These are phyloP conservation scores for Puccinia polysora DNA, from an alignment of 1,284 basidiomycete species.

Conservation along the genomic window DNA sequence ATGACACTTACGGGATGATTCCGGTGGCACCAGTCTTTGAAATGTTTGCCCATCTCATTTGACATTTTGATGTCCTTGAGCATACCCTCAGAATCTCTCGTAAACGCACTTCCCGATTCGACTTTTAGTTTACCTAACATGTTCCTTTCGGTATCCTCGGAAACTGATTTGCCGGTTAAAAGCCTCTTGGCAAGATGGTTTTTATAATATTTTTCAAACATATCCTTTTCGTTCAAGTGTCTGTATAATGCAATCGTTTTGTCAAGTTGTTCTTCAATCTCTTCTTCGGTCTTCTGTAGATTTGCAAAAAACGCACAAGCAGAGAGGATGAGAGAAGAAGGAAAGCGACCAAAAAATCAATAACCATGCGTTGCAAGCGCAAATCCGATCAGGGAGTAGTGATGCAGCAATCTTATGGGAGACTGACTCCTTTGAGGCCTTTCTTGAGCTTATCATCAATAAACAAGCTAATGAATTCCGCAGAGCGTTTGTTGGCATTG, in stretches of 20 bases:
- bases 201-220: conserved; percentile 98
- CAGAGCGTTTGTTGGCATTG: conserved; percentile 78
- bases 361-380: no score
- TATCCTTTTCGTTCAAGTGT: conserved; percentile 89
- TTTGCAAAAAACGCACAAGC: no score
- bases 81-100: conserved; percentile 98
- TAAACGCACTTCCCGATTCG: conserved; percentile 94
- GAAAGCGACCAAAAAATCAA: no score
- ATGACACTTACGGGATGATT: conserved; percentile 53
- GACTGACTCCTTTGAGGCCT: conserved; percentile 82
- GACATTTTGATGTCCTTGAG: conserved; percentile 95
- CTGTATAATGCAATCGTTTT: conserved; percentile 95
- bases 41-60: conserved; percentile 72
- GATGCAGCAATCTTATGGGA: background rate
- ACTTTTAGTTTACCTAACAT: conserved; percentile 98
- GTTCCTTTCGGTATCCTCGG: conserved; percentile 93
- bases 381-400: no score
- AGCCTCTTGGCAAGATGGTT: conserved; percentile 88
- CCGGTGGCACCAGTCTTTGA: conserved; percentile 60
- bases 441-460: conserved; percentile 96
- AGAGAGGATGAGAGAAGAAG: no score
- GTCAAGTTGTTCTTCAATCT: conserved; percentile 81
- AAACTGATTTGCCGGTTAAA: conserved; percentile 76
- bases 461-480: conserved; percentile 93
- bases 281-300: conserved; percentile 92